Conservation (phyloP, 306 rosid species). For the Heteromeles arbutifolia region DNA sequence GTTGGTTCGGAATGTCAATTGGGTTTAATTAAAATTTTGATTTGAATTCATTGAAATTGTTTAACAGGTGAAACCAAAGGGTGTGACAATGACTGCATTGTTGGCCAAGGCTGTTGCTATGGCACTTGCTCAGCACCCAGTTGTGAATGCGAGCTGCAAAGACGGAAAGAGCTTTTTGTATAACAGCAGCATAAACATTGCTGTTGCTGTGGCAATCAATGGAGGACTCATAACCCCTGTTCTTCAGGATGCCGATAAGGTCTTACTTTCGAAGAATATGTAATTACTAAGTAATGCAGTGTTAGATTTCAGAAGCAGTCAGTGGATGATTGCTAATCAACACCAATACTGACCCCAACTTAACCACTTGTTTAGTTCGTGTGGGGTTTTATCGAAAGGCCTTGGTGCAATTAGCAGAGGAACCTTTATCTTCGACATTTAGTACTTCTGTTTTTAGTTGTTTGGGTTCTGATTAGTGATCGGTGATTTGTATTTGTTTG, state of each 20-base stretch:
- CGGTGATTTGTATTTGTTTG: slow-evolving; percentile 18
- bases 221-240: slow-evolving; percentile 89
- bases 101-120: slow-evolving; percentile 79
- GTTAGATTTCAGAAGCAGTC: not conserved
- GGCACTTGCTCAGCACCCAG: slow-evolving; percentile 81
- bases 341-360: not conserved
- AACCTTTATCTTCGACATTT: not conserved
- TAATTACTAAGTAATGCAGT: not conserved
- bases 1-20: not conserved
- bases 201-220: slow-evolving; percentile 78
- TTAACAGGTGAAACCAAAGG: slow-evolving; percentile 76
- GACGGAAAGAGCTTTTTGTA: slow-evolving; percentile 72
- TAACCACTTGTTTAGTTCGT: not conserved
- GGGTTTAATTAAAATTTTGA: not conserved
- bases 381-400: not conserved
- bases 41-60: slow-evolving; percentile 11
- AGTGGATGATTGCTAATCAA: not conserved
- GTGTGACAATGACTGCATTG: slow-evolving; percentile 90
- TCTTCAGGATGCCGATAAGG: slow-evolving; percentile 92
- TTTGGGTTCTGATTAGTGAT: not conserved
- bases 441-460: not conserved
- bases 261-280: slow-evolving; percentile 1
- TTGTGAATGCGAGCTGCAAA: slow-evolving; percentile 72
- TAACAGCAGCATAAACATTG: slow-evolving; percentile 58
- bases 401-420: not conserved